Percentiles rank a stretch among this genome's conserved stretches.
These are phyloP conservation scores for Wickerhamomyces queroliae DNA, from an alignment of 805 yeast genomes.

Conservation along the genomic window DNA sequence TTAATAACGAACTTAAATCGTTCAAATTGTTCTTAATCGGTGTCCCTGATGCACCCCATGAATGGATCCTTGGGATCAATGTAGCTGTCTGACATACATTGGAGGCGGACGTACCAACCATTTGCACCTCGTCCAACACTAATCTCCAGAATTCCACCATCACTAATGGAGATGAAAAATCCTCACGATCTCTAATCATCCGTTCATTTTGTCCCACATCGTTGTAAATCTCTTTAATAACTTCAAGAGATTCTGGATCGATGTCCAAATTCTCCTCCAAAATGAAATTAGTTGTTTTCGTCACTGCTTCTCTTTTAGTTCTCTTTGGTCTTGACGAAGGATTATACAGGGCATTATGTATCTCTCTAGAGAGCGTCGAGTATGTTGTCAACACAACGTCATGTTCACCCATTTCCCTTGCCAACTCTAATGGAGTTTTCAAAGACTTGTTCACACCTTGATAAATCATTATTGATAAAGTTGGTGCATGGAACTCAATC, in stretches of 20 bases:
- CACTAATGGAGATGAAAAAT: constrained; percentile 78
- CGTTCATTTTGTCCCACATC: constrained; percentile 7
- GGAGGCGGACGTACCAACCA: constrained; percentile 70
- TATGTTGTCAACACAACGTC: constrained; percentile 85
- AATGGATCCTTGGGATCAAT: constrained; percentile 75
- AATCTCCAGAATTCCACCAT: constrained; percentile 85
- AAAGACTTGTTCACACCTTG: constrained; percentile 44
- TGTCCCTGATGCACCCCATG: constrained; percentile 98
- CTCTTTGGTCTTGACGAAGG: constrained; percentile 34
- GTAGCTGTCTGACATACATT: constrained; percentile 78
- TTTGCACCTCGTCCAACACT: constrained; percentile 90
- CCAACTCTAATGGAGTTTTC: constrained; percentile 30
- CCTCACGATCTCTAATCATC: constrained; percentile 18
- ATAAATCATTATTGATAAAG: constrained; percentile 57
- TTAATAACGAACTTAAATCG: constrained; percentile 67
- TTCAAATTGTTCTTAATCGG: constrained; percentile 64
- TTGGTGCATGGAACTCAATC: constrained; percentile 52
- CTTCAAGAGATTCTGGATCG: constrained; percentile 1
- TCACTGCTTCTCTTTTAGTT: constrained; percentile 16
- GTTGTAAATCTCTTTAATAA: constrained; percentile 7
- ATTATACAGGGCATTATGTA: constrained; percentile 72
- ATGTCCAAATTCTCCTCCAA: constrained; percentile 1
- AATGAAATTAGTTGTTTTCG: neutral
- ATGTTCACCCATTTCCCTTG: constrained; percentile 47
- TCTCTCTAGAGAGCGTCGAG: constrained; percentile 60